A percentile compares a stretch with the other conserved stretches of the same genome.
These are phyloP conservation scores for Canavalia ensiformis DNA, from an alignment of 306 rosid genomes.

Conservation along the genomic window DNA sequence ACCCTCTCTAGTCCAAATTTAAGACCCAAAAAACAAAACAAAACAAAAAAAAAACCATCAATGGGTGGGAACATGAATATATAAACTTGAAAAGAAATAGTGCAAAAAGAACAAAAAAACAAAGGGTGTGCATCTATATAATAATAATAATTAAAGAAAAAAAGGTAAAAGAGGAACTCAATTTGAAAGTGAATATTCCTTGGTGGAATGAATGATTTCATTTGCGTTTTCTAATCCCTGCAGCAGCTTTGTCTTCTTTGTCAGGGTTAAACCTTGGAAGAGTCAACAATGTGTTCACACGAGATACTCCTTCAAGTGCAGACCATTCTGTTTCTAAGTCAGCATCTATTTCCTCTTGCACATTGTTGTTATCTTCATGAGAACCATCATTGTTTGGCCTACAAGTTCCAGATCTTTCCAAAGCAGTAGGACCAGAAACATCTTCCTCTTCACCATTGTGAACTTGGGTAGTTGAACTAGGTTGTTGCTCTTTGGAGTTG, in stretches of 20 bases:
- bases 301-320: constrained; percentile 96
- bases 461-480: constrained; percentile 47
- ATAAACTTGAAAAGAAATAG: constrained; percentile 38
- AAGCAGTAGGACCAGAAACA: constrained; percentile 45
- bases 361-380: constrained; percentile 46
- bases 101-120: constrained; percentile 34
- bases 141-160: constrained; percentile 29
- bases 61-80: constrained; percentile 41
- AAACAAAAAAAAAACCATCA: constrained; percentile 37
- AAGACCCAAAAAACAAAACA: constrained; percentile 37
- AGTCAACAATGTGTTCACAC: constrained; percentile 89
- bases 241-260: constrained; percentile 62
- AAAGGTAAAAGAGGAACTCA: background rate
- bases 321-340: constrained; percentile 85
- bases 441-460: constrained; percentile 49
- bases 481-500: constrained; percentile 61
- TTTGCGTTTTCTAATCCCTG: constrained; percentile 50
- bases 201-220: constrained; percentile 51
- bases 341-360: constrained; percentile 60
- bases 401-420: constrained; percentile 63
- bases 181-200: constrained; percentile 20
- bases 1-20: constrained; percentile 59
- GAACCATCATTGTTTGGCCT: constrained; percentile 52
- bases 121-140: constrained; percentile 29
- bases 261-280: constrained; percentile 94